Evolutionary conservation across 257 asterid species (phyloP).

Genomic region (Craterostigma plantagineum): DNA sequence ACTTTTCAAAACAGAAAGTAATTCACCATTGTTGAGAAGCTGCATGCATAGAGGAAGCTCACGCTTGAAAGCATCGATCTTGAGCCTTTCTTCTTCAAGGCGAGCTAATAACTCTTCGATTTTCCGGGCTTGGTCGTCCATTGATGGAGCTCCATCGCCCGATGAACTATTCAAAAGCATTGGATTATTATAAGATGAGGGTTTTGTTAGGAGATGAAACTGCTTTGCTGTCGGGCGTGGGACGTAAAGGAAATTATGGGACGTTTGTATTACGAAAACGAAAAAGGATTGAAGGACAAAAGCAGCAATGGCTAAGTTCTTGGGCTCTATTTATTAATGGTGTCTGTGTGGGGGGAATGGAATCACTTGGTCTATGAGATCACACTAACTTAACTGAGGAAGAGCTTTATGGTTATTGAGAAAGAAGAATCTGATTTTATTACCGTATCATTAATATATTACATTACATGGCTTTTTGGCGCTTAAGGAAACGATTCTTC

Average conservation of each 20-base stretch:
- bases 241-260: constrained; percentile 14
- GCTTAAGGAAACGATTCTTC: constrained; percentile 31
- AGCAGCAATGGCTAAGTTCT: constrained; percentile 54
- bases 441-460: constrained; percentile 9
- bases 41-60: constrained; percentile 99
- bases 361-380: constrained; percentile 35
- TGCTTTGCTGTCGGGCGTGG: too few relatives aligned
- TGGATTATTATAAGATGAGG: too few relatives aligned
- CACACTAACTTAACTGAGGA: too few relatives aligned
- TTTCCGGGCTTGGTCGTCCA: constrained; percentile 20
- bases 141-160: too few relatives aligned
- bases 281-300: constrained; percentile 24
- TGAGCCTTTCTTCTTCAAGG: constrained; percentile 81
- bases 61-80: constrained; percentile 94
- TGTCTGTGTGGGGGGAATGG: constrained; percentile 23
- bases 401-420: constrained; percentile 20
- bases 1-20: background rate
- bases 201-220: too few relatives aligned
- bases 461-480: background rate
- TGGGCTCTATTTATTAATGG: constrained; percentile 28
- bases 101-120: constrained; percentile 68
- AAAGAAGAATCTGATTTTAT: constrained; percentile 28
- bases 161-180: too few relatives aligned
- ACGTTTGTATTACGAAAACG: constrained; percentile 7
- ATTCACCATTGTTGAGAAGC: constrained; percentile 82